Conservation (phyloP, 805 yeast genomes). For the Cyberlindnera xylosilytica region DNA sequence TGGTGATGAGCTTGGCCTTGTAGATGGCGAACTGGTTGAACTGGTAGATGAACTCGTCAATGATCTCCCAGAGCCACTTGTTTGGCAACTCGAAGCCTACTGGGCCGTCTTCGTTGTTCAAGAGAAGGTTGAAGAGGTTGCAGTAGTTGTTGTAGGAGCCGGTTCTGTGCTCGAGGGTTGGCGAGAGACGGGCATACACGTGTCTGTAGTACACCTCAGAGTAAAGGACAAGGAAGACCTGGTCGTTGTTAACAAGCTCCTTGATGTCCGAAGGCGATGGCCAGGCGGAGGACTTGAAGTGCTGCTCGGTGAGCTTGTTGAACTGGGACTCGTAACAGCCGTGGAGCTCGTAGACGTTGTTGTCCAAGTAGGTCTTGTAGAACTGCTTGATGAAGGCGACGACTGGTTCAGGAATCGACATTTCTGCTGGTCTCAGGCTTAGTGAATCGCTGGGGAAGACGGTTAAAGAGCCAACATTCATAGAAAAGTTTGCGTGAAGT, state of each 20-base stretch:
- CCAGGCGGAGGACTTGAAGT: constrained; percentile 41
- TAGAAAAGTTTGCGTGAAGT: no score
- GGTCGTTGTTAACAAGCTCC: constrained; percentile 42
- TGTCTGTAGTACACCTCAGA: constrained; percentile 50
- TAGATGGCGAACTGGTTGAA: constrained; percentile 43
- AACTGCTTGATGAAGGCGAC: constrained; percentile 40
- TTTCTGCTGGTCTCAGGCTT: no score
- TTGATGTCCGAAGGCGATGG: constrained; percentile 44
- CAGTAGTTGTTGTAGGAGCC: constrained; percentile 49
- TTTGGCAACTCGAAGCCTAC: constrained; percentile 44
- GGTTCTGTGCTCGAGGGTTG: constrained; percentile 42
- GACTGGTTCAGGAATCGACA: constrained; percentile 41
- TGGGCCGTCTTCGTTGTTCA: constrained; percentile 42
- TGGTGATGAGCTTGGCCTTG: constrained; percentile 35
- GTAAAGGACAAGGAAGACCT: constrained; percentile 42
- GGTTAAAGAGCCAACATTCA: no score
- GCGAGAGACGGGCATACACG: constrained; percentile 41
- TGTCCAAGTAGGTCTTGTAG: constrained; percentile 40
- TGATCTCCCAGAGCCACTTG: constrained; percentile 50
- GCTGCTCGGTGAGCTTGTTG: constrained; percentile 43
- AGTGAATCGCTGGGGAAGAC: no score
- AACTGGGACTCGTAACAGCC: constrained; percentile 43
- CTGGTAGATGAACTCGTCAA: constrained; percentile 51
- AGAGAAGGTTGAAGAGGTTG: constrained; percentile 41
- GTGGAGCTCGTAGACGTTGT: constrained; percentile 40